phyloP scores from a whole-genome alignment of 1,284 basidiomycete species.

The Coriolopsis trogii region DNA sequence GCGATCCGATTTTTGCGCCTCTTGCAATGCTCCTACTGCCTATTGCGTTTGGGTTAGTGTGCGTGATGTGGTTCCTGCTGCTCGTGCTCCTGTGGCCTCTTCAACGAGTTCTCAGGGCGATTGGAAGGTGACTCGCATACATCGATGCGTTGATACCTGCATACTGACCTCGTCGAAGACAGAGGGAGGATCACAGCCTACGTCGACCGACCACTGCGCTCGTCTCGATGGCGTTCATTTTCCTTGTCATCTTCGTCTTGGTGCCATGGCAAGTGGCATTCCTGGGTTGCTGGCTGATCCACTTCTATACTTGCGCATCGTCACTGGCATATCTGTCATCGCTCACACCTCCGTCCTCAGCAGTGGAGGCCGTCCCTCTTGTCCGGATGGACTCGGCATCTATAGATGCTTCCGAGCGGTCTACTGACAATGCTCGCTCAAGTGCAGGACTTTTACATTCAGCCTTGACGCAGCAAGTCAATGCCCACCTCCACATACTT shows the following conservation, averaged over 20 bases:
- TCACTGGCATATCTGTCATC: constrained; percentile 19
- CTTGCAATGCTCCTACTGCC: constrained; percentile 61
- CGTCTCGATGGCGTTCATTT: constrained; percentile 64
- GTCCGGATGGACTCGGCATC: too few relatives aligned
- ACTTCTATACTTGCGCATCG: constrained; percentile 65
- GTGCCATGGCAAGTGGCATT: constrained; percentile 93
- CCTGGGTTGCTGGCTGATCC: constrained; percentile 79
- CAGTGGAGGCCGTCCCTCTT: constrained; percentile 13
- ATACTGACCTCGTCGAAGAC: constrained; percentile 33
- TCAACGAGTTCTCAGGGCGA: constrained; percentile 22
- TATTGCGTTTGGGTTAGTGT: constrained; percentile 62
- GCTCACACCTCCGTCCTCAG: background rate
- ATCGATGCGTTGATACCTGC: too few relatives aligned
- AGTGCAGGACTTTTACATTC: too few relatives aligned
- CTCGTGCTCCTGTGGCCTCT: constrained; percentile 21
- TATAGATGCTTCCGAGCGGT: too few relatives aligned
- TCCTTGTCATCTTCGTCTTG: constrained; percentile 68
- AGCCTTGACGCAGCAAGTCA: constrained; percentile 26
- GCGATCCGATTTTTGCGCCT: constrained; percentile 49
- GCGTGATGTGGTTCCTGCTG: constrained; percentile 52
- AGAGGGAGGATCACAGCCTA: constrained; percentile 40
- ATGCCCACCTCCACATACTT: constrained; percentile 65
- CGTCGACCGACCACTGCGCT: constrained; percentile 46
- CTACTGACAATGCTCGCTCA: too few relatives aligned
- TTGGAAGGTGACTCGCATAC: constrained; percentile 42